Evolutionary conservation across 2,329 filamentous ascomycete genomes (phyloP).

Genomic region (Knufia petricola): DNA sequence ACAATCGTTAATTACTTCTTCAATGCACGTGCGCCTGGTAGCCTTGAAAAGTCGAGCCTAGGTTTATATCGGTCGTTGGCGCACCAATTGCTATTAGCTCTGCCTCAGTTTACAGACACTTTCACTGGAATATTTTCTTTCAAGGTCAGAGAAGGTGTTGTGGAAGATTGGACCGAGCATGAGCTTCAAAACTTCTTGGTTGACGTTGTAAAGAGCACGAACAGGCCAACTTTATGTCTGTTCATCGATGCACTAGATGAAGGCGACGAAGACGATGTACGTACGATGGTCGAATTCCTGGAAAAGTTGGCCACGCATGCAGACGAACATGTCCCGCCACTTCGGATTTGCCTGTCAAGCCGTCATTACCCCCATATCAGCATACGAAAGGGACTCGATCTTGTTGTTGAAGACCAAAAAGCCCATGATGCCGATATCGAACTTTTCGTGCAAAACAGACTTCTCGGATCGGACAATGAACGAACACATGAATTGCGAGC

Average conservation of each 20-base stretch:
- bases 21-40: conserved; percentile 34
- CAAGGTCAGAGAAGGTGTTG: not conserved
- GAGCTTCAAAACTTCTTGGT: not conserved
- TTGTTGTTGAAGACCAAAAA: conserved; percentile 29
- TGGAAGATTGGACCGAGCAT: not conserved
- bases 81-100: conserved; percentile 18
- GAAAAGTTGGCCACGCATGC: conserved; percentile 25
- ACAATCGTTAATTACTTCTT: conserved; percentile 40
- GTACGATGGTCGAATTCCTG: conserved; percentile 31
- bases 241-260: conserved; percentile 42
- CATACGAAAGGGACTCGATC: conserved; percentile 24
- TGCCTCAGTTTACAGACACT: not conserved
- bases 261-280: conserved; percentile 32
- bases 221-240: not conserved
- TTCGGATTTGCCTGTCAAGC: conserved; percentile 34
- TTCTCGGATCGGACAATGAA: not conserved
- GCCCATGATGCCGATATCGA: conserved; percentile 28
- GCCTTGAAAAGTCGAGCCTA: conserved; percentile 35
- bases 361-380: conserved; percentile 37
- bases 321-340: conserved; percentile 1
- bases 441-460: conserved; percentile 26
- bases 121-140: not conserved
- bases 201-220: not conserved
- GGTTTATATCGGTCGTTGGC: conserved; percentile 42
- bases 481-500: conserved; percentile 4